These are phyloP conservation scores for Myrica gale DNA, from an alignment of 306 rosid species.

Conservation along the genomic window DNA sequence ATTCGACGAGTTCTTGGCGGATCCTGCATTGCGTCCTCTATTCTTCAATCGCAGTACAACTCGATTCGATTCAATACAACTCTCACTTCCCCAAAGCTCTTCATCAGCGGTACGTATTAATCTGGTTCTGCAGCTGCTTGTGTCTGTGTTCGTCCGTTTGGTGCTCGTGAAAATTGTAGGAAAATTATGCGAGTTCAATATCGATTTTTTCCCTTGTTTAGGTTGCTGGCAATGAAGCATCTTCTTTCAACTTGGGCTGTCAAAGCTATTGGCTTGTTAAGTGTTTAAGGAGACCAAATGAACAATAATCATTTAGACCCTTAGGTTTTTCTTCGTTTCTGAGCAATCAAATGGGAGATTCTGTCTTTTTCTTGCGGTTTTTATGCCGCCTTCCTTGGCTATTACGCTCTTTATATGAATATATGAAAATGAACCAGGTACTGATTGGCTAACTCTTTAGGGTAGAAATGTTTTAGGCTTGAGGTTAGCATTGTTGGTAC, in stretches of 20 bases:
- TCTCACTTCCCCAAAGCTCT: slow-evolving; percentile 76
- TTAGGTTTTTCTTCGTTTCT: not conserved
- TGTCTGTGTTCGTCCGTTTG: not conserved
- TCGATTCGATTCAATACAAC: slow-evolving; percentile 61
- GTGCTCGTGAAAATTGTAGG: not conserved
- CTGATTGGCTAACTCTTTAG: not conserved
- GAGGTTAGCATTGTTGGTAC: not conserved
- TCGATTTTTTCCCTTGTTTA: not conserved
- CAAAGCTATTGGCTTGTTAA: no score
- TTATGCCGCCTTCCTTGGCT: not conserved
- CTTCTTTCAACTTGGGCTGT: no score
- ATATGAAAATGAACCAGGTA: not conserved
- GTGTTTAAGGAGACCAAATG: no score
- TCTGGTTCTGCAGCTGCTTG: not conserved
- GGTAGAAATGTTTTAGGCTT: not conserved
- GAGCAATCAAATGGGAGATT: not conserved
- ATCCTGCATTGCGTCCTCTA: slow-evolving; percentile 32
- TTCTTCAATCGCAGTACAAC: slow-evolving; percentile 38
- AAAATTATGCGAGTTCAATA: not conserved
- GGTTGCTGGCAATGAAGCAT: no score
- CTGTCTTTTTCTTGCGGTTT: not conserved
- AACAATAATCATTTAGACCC: not conserved
- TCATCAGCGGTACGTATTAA: slow-evolving; percentile 55
- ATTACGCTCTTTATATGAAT: not conserved
- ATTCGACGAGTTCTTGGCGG: slow-evolving; percentile 45